phyloP scores from a whole-genome alignment of 2,329 filamentous ascomycete genomes.

The Fusarium haematococcum region DNA sequence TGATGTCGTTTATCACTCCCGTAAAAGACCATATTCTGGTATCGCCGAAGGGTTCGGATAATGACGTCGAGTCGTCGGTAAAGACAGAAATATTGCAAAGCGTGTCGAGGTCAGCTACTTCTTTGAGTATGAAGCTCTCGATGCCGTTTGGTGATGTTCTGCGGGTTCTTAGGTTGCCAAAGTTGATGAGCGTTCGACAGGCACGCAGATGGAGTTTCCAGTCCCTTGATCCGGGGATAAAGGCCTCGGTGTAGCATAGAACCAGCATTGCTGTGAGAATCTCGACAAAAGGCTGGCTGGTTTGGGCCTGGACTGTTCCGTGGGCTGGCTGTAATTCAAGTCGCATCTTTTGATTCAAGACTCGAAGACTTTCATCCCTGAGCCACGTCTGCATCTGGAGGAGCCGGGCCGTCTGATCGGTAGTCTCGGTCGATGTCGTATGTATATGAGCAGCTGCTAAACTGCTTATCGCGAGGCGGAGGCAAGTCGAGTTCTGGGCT shows the following conservation, averaged over 20 bases:
- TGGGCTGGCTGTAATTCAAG: neutral
- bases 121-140: constrained; percentile 15
- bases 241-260: constrained; percentile 6
- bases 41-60: neutral
- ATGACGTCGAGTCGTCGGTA: neutral
- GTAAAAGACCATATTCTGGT: constrained; percentile 15
- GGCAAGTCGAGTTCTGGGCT: constrained; percentile 24
- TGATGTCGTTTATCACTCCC: constrained; percentile 11
- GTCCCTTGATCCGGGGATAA: constrained; percentile 8
- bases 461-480: constrained; percentile 28
- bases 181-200: constrained; percentile 12
- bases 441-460: constrained; percentile 17
- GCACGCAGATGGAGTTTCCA: constrained; percentile 14
- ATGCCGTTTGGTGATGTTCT: neutral
- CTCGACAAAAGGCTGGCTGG: neutral
- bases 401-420: neutral
- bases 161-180: neutral
- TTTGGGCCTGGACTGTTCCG: neutral
- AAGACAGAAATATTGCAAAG: constrained; percentile 16
- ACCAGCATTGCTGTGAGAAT: constrained; percentile 13
- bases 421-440: neutral
- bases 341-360: constrained; percentile 13
- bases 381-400: constrained; percentile 4
- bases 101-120: constrained; percentile 3
- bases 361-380: constrained; percentile 7